Evolutionary conservation across 2,329 filamentous ascomycete genomes (phyloP).

Genomic region (Fusarium cyanostomum): DNA sequence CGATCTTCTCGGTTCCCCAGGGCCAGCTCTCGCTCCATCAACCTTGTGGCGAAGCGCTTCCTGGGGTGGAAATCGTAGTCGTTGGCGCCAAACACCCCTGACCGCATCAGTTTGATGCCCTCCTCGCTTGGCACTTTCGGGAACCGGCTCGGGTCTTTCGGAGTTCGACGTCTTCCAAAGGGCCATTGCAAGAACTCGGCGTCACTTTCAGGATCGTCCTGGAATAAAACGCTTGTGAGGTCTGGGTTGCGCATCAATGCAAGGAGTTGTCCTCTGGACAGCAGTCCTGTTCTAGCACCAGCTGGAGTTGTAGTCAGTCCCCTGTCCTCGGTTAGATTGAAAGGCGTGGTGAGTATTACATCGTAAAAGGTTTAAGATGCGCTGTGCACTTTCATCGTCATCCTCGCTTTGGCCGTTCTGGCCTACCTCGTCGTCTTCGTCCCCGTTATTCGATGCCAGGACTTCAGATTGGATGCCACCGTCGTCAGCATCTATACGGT

Average conservation of each 20-base stretch:
- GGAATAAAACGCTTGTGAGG: conserved; percentile 49
- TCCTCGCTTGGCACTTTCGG: conserved; percentile 86
- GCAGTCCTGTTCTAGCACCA: conserved; percentile 41
- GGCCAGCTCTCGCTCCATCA: conserved; percentile 86
- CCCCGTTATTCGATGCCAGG: conserved; percentile 30
- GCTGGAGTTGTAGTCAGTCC: conserved; percentile 29
- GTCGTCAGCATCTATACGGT: conserved; percentile 15
- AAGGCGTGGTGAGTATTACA: conserved; percentile 34
- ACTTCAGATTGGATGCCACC: conserved; percentile 36
- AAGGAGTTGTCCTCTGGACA: conserved; percentile 52
- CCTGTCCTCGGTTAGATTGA: not conserved
- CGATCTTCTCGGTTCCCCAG: conserved; percentile 68
- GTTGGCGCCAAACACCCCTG: conserved; percentile 80
- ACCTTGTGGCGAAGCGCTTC: conserved; percentile 72
- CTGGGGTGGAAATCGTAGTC: conserved; percentile 62
- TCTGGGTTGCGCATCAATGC: conserved; percentile 53
- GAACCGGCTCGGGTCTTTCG: conserved; percentile 68
- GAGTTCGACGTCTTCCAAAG: conserved; percentile 53
- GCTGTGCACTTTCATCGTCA: conserved; percentile 43
- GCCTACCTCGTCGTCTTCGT: conserved; percentile 37
- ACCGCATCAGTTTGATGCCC: conserved; percentile 81
- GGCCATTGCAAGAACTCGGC: conserved; percentile 52
- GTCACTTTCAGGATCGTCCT: conserved; percentile 51
- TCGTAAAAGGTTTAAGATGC: conserved; percentile 46
- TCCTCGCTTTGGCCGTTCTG: conserved; percentile 36